Evolutionary conservation across 2,329 filamentous ascomycete species (phyloP).

Genomic region (Paraphaeosphaeria minitans): DNA sequence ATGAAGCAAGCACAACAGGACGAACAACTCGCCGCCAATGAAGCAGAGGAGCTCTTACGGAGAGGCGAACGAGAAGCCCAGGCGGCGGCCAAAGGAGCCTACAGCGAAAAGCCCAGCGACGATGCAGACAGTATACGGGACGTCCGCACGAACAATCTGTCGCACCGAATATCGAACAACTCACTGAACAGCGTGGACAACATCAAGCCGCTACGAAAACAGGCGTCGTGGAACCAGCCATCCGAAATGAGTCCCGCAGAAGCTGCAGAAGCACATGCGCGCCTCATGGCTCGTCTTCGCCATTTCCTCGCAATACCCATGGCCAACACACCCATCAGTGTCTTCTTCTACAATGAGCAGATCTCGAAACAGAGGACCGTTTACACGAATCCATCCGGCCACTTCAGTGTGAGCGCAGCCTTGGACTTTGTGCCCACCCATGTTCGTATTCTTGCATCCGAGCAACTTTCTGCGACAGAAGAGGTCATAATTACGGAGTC

Average conservation of each 20-base stretch:
- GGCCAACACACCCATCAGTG: conserved; percentile 76
- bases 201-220: conserved; percentile 52
- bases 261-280: conserved; percentile 77
- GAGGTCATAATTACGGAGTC: conserved; percentile 78
- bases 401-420: conserved; percentile 80
- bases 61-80: conserved; percentile 74
- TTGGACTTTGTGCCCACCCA: conserved; percentile 91
- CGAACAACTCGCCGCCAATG: conserved; percentile 70
- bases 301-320: conserved; percentile 90
- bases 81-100: conserved; percentile 71
- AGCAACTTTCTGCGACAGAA: conserved; percentile 80
- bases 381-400: conserved; percentile 83
- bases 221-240: conserved; percentile 56
- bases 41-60: conserved; percentile 77
- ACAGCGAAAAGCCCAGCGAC: conserved; percentile 68
- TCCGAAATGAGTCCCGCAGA: conserved; percentile 76
- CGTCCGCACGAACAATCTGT: conserved; percentile 45
- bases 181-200: conserved; percentile 34
- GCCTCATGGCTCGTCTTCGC: conserved; percentile 83
- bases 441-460: conserved; percentile 83
- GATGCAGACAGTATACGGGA: conserved; percentile 50
- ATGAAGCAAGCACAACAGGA: conserved; percentile 60
- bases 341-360: conserved; percentile 92
- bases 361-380: conserved; percentile 84
- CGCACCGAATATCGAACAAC: conserved; percentile 31